Base-by-base conservation (phyloP, 78 protist genomes). In the Dictyostelium purpureum region DNA sequence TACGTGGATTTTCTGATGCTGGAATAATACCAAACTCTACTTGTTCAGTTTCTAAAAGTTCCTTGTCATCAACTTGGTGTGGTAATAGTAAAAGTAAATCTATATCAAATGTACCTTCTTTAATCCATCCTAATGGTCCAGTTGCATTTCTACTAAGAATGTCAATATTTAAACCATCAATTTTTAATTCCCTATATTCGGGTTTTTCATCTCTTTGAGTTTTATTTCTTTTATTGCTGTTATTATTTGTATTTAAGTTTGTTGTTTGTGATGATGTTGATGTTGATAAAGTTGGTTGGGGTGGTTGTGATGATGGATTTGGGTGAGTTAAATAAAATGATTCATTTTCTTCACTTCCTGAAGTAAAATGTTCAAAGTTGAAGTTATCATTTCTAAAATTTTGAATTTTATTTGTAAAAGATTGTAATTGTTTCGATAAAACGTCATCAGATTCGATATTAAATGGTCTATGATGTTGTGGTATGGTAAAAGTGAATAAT, bases 71-170 rank as follows among this genome's bases (percentile, higher is more conserved):
- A 16, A 28, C 9, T 35, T 24, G 19, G 19, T 67, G 43, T 70
- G 92, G 92, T 31, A 85, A n/a, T 59, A 73, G 6, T 2, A 85
- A 65, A 7, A 71, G 57, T 11, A 85, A 38, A 10, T 85, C 70
- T 33, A 85, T 85, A 59, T 85, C 92, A 85, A 85, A 85, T 10
- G 92, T 85, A 73, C 92, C 92, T 52, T 85, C 92, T 61, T 85
- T 85, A 9, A 85, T 85, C 92, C 92, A 85, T 11, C 92, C 92
- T 19, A 85, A 77, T 40, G 92, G 92, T 47, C 92, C 92, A 2
- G 92, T 85, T 56, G 92, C 92, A 85, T 85, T 85, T 43, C 70
- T 70, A 33, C 75, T 71, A 0, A 85, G 52, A 12, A 74, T 56
- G 33, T 85, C 83, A 4, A 76, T 85, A 73, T 85, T 73, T 9